Evolutionary conservation across 306 rosid species (phyloP).

Genomic region (Gillenia trifoliata): DNA sequence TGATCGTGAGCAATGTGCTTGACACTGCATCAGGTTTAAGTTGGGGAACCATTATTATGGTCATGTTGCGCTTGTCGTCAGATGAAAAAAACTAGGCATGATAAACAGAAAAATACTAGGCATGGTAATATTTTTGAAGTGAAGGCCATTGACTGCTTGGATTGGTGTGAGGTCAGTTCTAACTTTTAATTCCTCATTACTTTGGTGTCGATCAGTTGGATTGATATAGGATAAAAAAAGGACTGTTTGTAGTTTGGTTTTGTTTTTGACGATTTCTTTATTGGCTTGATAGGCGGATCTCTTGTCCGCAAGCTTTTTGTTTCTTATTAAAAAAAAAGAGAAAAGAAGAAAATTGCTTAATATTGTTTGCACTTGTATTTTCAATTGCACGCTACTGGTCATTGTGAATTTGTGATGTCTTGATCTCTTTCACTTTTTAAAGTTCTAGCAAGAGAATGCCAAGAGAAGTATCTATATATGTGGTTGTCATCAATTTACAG

Average conservation of each 20-base stretch:
- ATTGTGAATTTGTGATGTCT: background rate
- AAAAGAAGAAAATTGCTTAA: too few relatives aligned
- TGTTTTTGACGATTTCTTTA: too few relatives aligned
- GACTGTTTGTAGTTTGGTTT: too few relatives aligned
- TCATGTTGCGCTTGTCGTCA: conserved; percentile 87
- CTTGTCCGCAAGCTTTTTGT: too few relatives aligned
- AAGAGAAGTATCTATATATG: background rate
- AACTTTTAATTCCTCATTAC: too few relatives aligned
- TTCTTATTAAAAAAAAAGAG: background rate
- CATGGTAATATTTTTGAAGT: conserved; percentile 41
- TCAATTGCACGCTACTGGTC: background rate
- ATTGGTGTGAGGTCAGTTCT: conserved; percentile 82
- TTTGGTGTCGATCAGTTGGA: too few relatives aligned
- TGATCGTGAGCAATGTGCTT: conserved; percentile 69
- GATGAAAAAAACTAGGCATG: conserved; percentile 21
- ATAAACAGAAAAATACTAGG: conserved; percentile 3
- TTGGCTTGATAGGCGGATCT: too few relatives aligned
- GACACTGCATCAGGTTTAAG: conserved; percentile 66
- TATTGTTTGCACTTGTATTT: too few relatives aligned
- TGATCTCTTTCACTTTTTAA: background rate
- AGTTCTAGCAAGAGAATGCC: background rate
- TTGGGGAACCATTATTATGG: conserved; percentile 88
- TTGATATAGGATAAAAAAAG: too few relatives aligned
- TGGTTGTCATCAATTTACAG: background rate
- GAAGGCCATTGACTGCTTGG: conserved; percentile 73